Conservation (phyloP, 495 filamentous ascomycete genomes). For the Penicillium verhagenii region DNA sequence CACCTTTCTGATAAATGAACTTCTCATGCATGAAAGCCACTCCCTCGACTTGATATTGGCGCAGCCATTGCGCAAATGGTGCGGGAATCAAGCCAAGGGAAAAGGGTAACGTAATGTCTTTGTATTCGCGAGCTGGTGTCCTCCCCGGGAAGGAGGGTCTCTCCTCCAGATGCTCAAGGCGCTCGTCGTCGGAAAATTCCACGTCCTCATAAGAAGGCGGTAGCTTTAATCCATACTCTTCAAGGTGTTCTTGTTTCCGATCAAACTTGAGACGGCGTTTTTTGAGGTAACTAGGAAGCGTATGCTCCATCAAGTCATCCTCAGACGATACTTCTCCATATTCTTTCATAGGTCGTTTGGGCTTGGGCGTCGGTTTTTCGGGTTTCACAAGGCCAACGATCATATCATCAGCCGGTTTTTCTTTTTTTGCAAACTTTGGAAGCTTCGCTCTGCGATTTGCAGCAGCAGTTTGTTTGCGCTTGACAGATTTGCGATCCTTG, state of each 20-base stretch:
- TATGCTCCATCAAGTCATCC: conserved; percentile 58
- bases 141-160: conserved; percentile 65
- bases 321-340: conserved; percentile 48
- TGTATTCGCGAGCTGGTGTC: conserved; percentile 63
- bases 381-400: conserved; percentile 33
- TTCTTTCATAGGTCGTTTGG: conserved; percentile 25
- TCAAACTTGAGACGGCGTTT: conserved; percentile 52
- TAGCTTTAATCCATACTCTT: conserved; percentile 67
- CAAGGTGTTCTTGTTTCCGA: conserved; percentile 52
- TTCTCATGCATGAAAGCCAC: conserved; percentile 82
- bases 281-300: conserved; percentile 58
- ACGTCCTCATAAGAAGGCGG: conserved; percentile 80
- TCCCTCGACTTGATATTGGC: conserved; percentile 88
- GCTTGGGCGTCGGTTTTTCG: conserved; percentile 14
- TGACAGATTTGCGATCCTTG: conserved; percentile 55
- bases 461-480: conserved; percentile 52
- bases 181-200: conserved; percentile 85
- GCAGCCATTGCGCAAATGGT: conserved; percentile 86
- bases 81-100: conserved; percentile 87
- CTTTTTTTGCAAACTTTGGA: conserved; percentile 18
- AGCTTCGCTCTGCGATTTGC: conserved; percentile 48
- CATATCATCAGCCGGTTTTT: conserved; percentile 12
- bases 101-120: conserved; percentile 70
- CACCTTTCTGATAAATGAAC: conserved; percentile 91
- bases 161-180: conserved; percentile 60